A percentile compares a stretch with the other conserved stretches of the same genome.
Conservation (phyloP, 202 grass and related monocot genomes). For the Setaria italica region DNA sequence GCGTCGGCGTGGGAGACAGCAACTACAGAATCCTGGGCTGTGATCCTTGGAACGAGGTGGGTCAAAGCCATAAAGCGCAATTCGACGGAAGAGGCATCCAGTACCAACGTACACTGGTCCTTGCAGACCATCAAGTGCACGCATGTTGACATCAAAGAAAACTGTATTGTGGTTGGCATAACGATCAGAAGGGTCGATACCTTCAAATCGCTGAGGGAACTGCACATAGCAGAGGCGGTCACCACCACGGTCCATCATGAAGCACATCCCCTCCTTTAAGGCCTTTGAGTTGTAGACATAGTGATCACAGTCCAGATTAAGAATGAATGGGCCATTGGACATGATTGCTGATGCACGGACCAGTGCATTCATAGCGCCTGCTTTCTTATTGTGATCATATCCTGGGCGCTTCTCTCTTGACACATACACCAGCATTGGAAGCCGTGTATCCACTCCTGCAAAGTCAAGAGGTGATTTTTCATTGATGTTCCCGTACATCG, state of each 20-base stretch:
- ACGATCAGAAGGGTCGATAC: conserved; percentile 93
- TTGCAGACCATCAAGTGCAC: conserved; percentile 94
- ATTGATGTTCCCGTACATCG: conserved; percentile 62
- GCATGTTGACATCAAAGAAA: conserved; percentile 99
- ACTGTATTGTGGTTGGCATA: conserved; percentile 98
- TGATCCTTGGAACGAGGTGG: conserved; percentile 88
- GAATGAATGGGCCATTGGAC: conserved; percentile 97
- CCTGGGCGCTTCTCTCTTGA: conserved; percentile 95
- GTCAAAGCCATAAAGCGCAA: conserved; percentile 94
- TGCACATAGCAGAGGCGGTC: conserved; percentile 92
- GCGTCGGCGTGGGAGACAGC: conserved; percentile 66
- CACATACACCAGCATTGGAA: conserved; percentile 95
- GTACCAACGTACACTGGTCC: conserved; percentile 96
- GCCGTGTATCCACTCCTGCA: conserved; percentile 69
- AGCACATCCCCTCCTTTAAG: conserved; percentile 90
- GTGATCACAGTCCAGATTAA: conserved; percentile 98
- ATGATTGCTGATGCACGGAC: conserved; percentile 93
- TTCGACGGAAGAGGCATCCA: conserved; percentile 93
- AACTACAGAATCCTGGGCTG: conserved; percentile 63
- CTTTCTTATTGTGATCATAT: conserved; percentile 99
- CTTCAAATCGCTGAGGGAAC: conserved; percentile 94
- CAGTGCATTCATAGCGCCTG: conserved; percentile 95
- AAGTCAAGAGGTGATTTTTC: conserved; percentile 72
- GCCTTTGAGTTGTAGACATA: conserved; percentile 94
- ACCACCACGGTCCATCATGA: conserved; percentile 98